A percentile compares a stretch with the other conserved stretches of the same genome.
These are phyloP conservation scores for Astrephomene gubernaculifera DNA, from an alignment of 139 green algal species.

Conservation along the genomic window DNA sequence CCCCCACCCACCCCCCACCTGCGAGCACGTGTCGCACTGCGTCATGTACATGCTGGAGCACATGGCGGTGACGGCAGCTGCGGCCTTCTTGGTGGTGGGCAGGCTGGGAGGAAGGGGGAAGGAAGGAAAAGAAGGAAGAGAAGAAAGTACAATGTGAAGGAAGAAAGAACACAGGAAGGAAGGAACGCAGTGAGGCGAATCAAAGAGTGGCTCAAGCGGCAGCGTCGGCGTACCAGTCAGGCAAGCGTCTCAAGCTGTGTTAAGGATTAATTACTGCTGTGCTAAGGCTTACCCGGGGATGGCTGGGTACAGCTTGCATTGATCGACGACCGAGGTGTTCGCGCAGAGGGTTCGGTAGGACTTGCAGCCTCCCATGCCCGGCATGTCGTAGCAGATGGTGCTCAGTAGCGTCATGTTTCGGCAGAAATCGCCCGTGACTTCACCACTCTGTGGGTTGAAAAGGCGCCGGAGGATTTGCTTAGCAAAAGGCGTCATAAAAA, in stretches of 20 bases:
- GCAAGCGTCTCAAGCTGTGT: no score
- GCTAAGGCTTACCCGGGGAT: conserved; percentile 45
- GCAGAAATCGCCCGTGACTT: conserved; percentile 21
- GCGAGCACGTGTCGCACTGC: conserved; percentile 13
- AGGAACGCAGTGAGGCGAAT: background rate
- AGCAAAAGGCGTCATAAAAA: no score
- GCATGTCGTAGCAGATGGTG: conserved; percentile 47
- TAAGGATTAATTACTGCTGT: no score
- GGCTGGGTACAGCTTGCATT: conserved; percentile 15
- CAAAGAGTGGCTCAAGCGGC: no score
- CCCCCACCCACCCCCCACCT: background rate
- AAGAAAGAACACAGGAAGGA: background rate
- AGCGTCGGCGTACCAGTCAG: no score
- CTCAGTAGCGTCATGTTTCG: conserved; percentile 31
- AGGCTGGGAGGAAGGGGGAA: background rate
- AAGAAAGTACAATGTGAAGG: background rate
- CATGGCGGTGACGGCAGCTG: background rate
- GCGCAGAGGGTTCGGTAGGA: conserved; percentile 20
- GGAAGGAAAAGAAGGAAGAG: background rate
- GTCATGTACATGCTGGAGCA: conserved; percentile 34
- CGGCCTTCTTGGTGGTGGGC: conserved; percentile 4
- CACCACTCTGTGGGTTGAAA: background rate
- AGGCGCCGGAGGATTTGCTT: no score
- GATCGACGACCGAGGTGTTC: conserved; percentile 2
- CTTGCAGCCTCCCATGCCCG: conserved; percentile 36